Base-by-base conservation (phyloP, 495 filamentous ascomycete species). In the Schizothecium vesticola region DNA sequence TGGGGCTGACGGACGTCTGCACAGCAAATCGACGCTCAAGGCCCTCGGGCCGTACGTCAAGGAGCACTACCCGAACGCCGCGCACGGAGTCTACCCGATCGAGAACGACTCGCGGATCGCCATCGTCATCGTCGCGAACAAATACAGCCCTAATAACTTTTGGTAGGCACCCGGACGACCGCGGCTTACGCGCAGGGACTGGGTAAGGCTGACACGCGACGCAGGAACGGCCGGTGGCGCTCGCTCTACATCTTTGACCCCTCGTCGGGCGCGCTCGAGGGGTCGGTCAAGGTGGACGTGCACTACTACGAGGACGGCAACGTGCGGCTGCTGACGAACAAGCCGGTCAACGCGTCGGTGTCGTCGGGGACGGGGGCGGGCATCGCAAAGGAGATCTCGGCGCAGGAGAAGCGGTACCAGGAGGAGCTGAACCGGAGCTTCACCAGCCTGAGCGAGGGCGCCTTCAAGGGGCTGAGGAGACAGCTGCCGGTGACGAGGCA, bases 221-320 rank as follows among this genome's bases (percentile, higher is more conserved):
- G 28, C 68, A 94, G 91, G 92, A 98, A 97, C 81, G 96, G 96
- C 59, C 92, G 96, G 67, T 97, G 94, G 90, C 92, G 96, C 68
- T 92, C 92, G 56, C 85, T 89, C 61, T 98, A 97, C 82, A 86
- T 90, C 77, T 90, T 91, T 80, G 82, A 84, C 69, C 90, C 90
- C 12, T 80, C 88, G 7, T 87, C 80, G 64, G 86, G 76, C 75
- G 85, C 78, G 59, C 81, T 94, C 13, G 82, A 85, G 12, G 91
- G 91, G 64, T 82, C 80, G 64, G 86, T 94, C 75, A 90, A 91
- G 71, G 90, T 93, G 33, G 91, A 95, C 75, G 94, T 99, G 59
- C 96, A 99, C 84, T 99, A 99, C 86, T 99, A 98, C 84, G 96
- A 99, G 80, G 96, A 99, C 79, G 96, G 96, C 56, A 99, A 99